phyloP scores from a whole-genome alignment of 192 early-diverging fungal genomes.

The Podila verticillata region DNA sequence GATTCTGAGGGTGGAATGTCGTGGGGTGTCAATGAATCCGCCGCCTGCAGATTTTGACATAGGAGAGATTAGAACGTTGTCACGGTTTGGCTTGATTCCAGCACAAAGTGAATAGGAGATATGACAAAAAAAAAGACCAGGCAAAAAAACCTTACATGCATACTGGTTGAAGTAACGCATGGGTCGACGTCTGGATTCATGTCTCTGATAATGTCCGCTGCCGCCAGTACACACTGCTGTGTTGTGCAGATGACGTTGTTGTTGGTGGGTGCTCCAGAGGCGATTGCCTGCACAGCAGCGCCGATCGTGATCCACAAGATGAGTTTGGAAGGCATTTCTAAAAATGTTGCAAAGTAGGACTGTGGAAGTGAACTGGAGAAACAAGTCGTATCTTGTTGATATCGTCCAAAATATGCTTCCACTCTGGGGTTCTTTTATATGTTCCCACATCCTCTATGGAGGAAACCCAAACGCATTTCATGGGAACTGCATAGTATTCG shows the following conservation, averaged over 20 bases:
- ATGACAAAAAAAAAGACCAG: neutral
- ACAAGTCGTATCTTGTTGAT: no score
- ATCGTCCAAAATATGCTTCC: no score
- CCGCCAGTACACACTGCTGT: slow-evolving; percentile 57
- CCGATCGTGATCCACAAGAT: no score
- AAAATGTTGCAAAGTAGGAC: no score
- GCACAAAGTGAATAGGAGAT: neutral
- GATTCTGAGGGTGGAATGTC: neutral
- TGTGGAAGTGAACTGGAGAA: no score
- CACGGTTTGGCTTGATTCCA: neutral
- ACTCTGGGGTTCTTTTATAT: no score
- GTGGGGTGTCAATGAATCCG: neutral
- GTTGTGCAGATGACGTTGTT: slow-evolving; percentile 54
- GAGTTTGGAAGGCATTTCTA: no score
- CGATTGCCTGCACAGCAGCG: no score
- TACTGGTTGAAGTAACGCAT: slow-evolving; percentile 70
- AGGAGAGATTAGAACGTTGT: neutral
- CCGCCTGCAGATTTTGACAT: neutral
- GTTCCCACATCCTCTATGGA: no score
- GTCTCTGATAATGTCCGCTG: slow-evolving; percentile 53
- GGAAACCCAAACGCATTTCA: no score
- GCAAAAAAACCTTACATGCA: slow-evolving; percentile 63
- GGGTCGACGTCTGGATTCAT: slow-evolving; percentile 63
- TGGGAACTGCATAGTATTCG: no score
- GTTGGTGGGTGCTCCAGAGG: neutral